These are phyloP conservation scores for Penicillium ochrochloron DNA, from an alignment of 495 filamentous ascomycete genomes.

Conservation along the genomic window DNA sequence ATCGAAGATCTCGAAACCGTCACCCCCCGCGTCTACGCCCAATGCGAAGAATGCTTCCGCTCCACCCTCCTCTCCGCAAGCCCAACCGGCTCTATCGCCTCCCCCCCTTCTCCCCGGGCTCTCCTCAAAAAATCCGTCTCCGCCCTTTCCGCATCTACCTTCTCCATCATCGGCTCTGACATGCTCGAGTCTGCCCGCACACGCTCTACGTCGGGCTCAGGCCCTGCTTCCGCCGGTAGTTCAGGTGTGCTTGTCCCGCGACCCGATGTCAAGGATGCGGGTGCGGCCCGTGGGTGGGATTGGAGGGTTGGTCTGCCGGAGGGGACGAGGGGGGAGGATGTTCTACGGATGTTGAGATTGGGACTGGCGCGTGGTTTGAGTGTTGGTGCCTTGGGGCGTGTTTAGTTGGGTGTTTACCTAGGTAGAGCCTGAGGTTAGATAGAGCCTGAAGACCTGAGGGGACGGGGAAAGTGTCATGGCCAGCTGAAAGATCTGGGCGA, in stretches of 20 bases:
- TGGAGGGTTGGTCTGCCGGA: slow-evolving; percentile 71
- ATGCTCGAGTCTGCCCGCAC: slow-evolving; percentile 60
- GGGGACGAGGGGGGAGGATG: slow-evolving; percentile 62
- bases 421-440: no score
- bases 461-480: not conserved
- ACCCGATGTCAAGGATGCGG: slow-evolving; percentile 43
- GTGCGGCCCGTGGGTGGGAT: slow-evolving; percentile 72
- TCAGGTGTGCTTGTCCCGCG: slow-evolving; percentile 59
- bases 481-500: slow-evolving; percentile 11
- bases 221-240: slow-evolving; percentile 49
- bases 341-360: slow-evolving; percentile 71
- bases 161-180: slow-evolving; percentile 72
- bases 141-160: slow-evolving; percentile 56
- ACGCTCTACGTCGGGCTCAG: slow-evolving; percentile 57
- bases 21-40: slow-evolving; percentile 66
- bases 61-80: slow-evolving; percentile 54
- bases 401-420: slow-evolving; percentile 11
- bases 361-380: slow-evolving; percentile 69
- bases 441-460: not conserved
- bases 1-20: slow-evolving; percentile 84
- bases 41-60: slow-evolving; percentile 71
- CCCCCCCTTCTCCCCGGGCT: slow-evolving; percentile 59
- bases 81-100: slow-evolving; percentile 48
- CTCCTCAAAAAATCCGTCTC: slow-evolving; percentile 71
- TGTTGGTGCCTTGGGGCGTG: slow-evolving; percentile 38